A percentile compares a stretch with the other conserved stretches of the same genome.
Evolutionary conservation across 2,329 filamentous ascomycete genomes (phyloP).

Genomic region (Ophiostoma australiae): DNA sequence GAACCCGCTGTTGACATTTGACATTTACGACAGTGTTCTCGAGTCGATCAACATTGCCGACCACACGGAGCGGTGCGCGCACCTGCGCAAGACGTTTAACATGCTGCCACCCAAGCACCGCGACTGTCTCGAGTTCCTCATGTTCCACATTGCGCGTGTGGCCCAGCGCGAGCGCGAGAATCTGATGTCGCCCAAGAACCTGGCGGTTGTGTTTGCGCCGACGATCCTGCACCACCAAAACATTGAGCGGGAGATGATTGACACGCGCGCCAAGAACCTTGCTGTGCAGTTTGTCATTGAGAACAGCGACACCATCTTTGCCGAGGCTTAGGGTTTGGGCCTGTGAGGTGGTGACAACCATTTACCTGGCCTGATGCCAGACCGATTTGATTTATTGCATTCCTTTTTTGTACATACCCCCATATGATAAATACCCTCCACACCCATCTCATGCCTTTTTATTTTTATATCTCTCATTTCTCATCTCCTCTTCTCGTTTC

Average conservation of each 20-base stretch:
- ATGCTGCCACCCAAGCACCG: conserved; percentile 77
- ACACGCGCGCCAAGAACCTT: conserved; percentile 89
- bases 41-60: conserved; percentile 72
- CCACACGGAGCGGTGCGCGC: conserved; percentile 61
- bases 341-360: not conserved
- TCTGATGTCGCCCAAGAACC: conserved; percentile 91
- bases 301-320: conserved; percentile 77
- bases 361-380: not conserved
- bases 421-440: conserved; percentile 12
- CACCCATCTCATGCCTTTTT: not conserved
- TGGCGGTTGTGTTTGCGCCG: conserved; percentile 94
- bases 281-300: conserved; percentile 92
- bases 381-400: not conserved
- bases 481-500: not conserved
- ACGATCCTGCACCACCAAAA: conserved; percentile 92
- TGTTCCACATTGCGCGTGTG: conserved; percentile 88
- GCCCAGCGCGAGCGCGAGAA: conserved; percentile 79
- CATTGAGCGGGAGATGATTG: conserved; percentile 89
- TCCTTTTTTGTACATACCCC: conserved; percentile 20
- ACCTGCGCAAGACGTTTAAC: conserved; percentile 68
- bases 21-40: conserved; percentile 83
- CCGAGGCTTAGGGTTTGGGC: conserved; percentile 37
- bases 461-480: not conserved
- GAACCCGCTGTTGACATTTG: conserved; percentile 81
- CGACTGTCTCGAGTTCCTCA: conserved; percentile 86